phyloP scores from a whole-genome alignment of 176 grass and related monocot genomes.

The Carex scoparia region DNA sequence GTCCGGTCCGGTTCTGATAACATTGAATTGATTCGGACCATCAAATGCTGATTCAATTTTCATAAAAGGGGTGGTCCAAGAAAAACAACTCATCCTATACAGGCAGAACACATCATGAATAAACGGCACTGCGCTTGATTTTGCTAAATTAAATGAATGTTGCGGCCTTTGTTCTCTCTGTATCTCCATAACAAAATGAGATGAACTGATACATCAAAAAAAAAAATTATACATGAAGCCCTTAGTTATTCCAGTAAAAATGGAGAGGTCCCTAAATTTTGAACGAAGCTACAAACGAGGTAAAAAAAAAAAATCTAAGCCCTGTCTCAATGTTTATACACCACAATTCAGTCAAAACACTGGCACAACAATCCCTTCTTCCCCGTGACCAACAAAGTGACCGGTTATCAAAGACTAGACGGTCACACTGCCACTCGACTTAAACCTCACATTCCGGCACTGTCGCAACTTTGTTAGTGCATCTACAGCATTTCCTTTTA shows the following conservation, averaged over 20 bases:
- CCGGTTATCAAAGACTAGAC: conserved; percentile 8
- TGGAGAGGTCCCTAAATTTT: neutral
- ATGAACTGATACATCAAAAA: conserved; percentile 11
- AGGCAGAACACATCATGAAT: neutral
- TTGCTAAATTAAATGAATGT: conserved; percentile 17
- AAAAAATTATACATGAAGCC: conserved; percentile 7
- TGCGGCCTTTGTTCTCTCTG: conserved; percentile 5
- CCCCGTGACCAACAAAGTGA: neutral
- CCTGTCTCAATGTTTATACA: conserved; percentile 25
- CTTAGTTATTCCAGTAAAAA: conserved; percentile 20
- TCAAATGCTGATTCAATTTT: neutral
- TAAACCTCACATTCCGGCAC: conserved; percentile 71
- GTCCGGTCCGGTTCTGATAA: no score
- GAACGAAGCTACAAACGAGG: neutral
- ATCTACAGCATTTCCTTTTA: conserved; percentile 57
- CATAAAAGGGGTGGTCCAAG: neutral
- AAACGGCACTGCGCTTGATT: conserved; percentile 1
- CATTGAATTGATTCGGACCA: neutral
- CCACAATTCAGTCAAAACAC: conserved; percentile 21
- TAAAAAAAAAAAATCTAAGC: conserved; percentile 11
- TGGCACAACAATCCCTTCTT: neutral
- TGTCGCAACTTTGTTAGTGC: conserved; percentile 63
- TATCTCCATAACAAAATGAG: conserved; percentile 21
- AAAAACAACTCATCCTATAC: neutral
- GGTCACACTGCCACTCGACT: conserved; percentile 31